phyloP scores from a whole-genome alignment of 2,329 filamentous ascomycete species.

The Fusarium pilosicola region DNA sequence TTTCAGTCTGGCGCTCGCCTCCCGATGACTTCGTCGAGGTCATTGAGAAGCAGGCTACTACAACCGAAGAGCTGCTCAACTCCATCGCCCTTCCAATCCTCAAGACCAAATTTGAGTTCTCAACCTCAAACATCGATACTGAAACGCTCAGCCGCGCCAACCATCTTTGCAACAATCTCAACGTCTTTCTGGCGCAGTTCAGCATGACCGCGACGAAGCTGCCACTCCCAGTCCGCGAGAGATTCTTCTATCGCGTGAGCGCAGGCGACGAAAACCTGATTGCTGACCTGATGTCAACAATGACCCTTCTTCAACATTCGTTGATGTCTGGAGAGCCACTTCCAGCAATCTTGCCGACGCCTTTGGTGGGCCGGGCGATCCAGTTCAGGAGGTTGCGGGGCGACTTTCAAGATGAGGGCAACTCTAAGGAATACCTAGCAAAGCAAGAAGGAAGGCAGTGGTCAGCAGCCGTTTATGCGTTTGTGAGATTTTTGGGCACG shows the following conservation, averaged over 20 bases:
- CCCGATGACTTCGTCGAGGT: slow-evolving; percentile 1
- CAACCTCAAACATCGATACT: slow-evolving; percentile 15
- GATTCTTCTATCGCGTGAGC: slow-evolving; percentile 2
- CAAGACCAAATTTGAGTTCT: slow-evolving; percentile 22
- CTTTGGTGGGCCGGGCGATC: slow-evolving; percentile 10
- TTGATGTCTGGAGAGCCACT: slow-evolving; percentile 12
- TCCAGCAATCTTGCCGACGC: slow-evolving; percentile 8
- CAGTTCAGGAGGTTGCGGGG: slow-evolving; percentile 17
- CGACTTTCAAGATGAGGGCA: slow-evolving; percentile 10
- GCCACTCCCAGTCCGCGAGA: slow-evolving; percentile 3
- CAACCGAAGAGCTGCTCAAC: slow-evolving; percentile 1
- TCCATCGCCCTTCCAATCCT: slow-evolving; percentile 11
- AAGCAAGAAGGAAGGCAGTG: slow-evolving; percentile 10
- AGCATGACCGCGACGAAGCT: slow-evolving; percentile 13
- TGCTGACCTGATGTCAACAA: slow-evolving; percentile 12
- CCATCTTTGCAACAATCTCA: slow-evolving; percentile 13
- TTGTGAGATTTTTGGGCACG: slow-evolving; percentile 14
- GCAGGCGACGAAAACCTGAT: slow-evolving; percentile 12
- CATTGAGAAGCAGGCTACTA: slow-evolving; percentile 11
- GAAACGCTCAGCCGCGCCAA: slow-evolving; percentile 11
- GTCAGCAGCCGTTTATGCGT: slow-evolving; percentile 15
- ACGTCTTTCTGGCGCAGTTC: slow-evolving; percentile 16
- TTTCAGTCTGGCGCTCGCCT: slow-evolving; percentile 12
- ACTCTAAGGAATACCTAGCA: background rate
- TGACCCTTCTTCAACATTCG: slow-evolving; percentile 18